Evolutionary conservation across 148 eudicot genomes (phyloP), one percentile per base, ranked within the genome.

Genomic region (Fagopyrum esculentum): DNA sequence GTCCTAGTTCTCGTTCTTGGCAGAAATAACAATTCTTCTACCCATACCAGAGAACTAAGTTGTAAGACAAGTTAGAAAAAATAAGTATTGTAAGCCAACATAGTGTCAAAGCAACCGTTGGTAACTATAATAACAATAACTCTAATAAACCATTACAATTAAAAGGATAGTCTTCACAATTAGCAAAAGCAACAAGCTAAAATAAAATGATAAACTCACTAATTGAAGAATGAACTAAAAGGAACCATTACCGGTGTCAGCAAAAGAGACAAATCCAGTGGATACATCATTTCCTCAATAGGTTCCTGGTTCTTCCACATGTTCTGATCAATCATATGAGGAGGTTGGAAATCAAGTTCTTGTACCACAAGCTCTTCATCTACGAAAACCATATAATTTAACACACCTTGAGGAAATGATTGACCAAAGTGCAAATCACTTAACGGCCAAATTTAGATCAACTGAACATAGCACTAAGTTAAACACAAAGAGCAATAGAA

Each of bases 271-370:
- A 69, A 79, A 48, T 92, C 96, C 56, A 95, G 82, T 76, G 92
- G 76, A 80, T 76, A 92, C 61, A 95, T 74, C 74, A 95, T 89
- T 81, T 92, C 93, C 81, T 95, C 98, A 30, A 95, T 82, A 73
- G 92, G 87, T 80, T 95, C 98, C 45, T 97, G 84, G 76, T 95
- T 95, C 87, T 90, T 95, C 96, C 96, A 95, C 97, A 95, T 86
- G 78, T 95, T 95, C 83, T 95, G 96, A 77, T 95, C 98, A 71
- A 95, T 87, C 80, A 92, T 95, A 77, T 90, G 96, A 9, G 98
- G 98, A 77, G 97, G 88, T 63, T 87, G 73, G 57, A 77, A 17
- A 66, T 87, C 93, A 49, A 88, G 87, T 87, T 92, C 92, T 11
- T 84, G 78, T 70, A 87, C 75, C 78, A 92, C 61, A 69, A 73